These are phyloP conservation scores for Antitrichia curtipendula DNA, from an alignment of 225 moss, liverwort and hornwort species.

Conservation along the genomic window DNA sequence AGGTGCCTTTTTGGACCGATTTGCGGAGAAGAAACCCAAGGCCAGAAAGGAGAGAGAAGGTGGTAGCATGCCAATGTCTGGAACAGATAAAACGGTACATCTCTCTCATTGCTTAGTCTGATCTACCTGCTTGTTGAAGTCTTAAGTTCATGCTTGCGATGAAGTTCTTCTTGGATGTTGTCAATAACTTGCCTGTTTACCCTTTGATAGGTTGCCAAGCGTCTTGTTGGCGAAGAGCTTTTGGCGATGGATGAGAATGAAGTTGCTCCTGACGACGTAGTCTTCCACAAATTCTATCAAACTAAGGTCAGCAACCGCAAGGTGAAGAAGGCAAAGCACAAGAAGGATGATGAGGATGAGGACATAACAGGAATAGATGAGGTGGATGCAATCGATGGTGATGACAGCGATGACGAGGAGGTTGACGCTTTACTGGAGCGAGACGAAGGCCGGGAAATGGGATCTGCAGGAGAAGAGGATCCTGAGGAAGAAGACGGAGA, in stretches of 20 bases:
- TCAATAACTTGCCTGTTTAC: not conserved
- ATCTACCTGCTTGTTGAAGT: not conserved
- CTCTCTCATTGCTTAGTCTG: not conserved
- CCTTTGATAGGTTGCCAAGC: conserved; percentile 20
- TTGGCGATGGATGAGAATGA: conserved; percentile 71
- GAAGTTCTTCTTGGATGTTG: not conserved
- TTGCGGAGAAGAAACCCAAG: conserved; percentile 91
- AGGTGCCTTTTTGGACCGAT: conserved; percentile 81
- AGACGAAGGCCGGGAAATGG: conserved; percentile 47
- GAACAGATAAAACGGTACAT: conserved; percentile 64
- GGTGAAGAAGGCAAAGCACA: conserved; percentile 51
- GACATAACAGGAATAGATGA: conserved; percentile 49
- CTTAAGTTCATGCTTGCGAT: not conserved
- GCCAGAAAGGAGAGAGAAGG: conserved; percentile 47
- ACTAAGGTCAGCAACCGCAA: conserved; percentile 43
- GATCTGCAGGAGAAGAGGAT: conserved; percentile 15
- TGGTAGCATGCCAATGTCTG: conserved; percentile 53
- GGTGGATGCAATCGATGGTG: conserved; percentile 39
- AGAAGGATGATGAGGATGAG: conserved; percentile 51
- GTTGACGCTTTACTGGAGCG: conserved; percentile 35
- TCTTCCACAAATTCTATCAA: conserved; percentile 93
- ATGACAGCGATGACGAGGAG: conserved; percentile 72
- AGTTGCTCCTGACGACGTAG: conserved; percentile 86
- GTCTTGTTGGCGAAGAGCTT: conserved; percentile 70
- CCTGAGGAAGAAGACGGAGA: conserved; percentile 24